Conservation (phyloP, 2,329 filamentous ascomycete genomes). For the Exophiala lecanii-corni region DNA sequence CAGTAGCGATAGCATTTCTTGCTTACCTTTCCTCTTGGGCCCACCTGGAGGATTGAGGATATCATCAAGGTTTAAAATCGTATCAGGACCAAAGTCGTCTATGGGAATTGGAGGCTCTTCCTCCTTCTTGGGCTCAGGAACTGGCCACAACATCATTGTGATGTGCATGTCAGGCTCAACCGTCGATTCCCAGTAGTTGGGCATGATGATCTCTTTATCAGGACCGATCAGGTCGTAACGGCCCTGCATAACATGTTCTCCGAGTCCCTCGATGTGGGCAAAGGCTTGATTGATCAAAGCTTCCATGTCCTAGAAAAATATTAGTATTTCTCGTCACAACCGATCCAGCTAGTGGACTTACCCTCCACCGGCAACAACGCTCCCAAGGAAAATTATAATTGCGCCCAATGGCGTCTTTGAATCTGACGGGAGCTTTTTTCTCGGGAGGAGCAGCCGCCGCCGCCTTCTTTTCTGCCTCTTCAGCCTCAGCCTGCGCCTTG, state of each 20-base stretch:
- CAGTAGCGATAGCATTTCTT: no score
- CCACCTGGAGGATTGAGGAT: conserved; percentile 16
- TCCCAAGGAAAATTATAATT: conserved; percentile 92
- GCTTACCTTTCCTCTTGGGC: conserved; percentile 24
- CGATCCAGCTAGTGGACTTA: conserved; percentile 43
- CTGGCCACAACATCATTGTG: conserved; percentile 64
- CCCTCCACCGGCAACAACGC: conserved; percentile 76
- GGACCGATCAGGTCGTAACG: conserved; percentile 78
- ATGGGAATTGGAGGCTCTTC: conserved; percentile 15
- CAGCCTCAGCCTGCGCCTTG: conserved; percentile 28
- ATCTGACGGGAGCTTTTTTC: conserved; percentile 71
- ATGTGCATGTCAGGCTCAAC: conserved; percentile 72
- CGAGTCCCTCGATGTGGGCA: conserved; percentile 69
- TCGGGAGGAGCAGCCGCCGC: conserved; percentile 43
- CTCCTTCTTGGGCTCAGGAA: conserved; percentile 46
- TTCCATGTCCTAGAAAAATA: conserved; percentile 66
- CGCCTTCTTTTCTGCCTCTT: conserved; percentile 30
- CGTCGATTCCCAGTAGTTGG: conserved; percentile 75
- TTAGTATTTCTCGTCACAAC: conserved; percentile 1
- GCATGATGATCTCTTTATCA: conserved; percentile 76
- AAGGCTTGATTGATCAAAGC: conserved; percentile 82
- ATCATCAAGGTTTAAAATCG: conserved; percentile 20
- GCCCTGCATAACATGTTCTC: conserved; percentile 69
- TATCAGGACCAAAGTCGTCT: conserved; percentile 11
- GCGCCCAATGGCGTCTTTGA: conserved; percentile 85